phyloP scores from a whole-genome alignment of 495 filamentous ascomycete species.

The Hypomontagnella submonticulosa region DNA sequence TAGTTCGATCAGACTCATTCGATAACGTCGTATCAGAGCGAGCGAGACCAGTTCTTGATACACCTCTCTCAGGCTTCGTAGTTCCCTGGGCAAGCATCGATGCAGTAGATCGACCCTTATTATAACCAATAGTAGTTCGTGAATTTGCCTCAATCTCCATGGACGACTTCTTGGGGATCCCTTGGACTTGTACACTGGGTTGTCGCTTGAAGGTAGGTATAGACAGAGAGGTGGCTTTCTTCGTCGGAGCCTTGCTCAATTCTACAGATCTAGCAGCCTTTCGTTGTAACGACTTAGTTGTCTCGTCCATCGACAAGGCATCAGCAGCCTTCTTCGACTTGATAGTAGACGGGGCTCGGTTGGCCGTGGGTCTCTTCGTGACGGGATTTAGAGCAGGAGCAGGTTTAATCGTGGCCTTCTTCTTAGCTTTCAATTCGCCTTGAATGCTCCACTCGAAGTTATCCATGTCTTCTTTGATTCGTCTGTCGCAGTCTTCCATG shows the following conservation, averaged over 20 bases:
- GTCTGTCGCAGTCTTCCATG: conserved; percentile 67
- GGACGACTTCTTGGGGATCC: conserved; percentile 55
- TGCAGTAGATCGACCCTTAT: conserved; percentile 75
- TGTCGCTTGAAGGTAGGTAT: conserved; percentile 54
- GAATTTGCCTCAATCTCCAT: conserved; percentile 70
- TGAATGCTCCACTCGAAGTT: conserved; percentile 64
- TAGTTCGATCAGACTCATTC: conserved; percentile 58
- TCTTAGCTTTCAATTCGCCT: conserved; percentile 49
- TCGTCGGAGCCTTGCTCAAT: conserved; percentile 41
- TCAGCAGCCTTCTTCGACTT: conserved; percentile 54
- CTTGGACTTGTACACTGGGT: conserved; percentile 44
- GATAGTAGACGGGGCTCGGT: conserved; percentile 35
- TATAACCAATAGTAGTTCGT: conserved; percentile 81
- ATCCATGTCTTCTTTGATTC: conserved; percentile 67
- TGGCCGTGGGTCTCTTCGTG: conserved; percentile 42
- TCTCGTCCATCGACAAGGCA: conserved; percentile 53
- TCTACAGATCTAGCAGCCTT: conserved; percentile 42
- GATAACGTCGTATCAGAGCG: conserved; percentile 55
- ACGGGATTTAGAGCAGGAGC: conserved; percentile 16
- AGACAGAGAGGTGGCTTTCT: conserved; percentile 51
- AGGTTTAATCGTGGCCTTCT: conserved; percentile 41
- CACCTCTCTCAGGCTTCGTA: conserved; percentile 12
- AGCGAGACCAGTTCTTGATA: conserved; percentile 29
- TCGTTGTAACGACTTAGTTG: conserved; percentile 47
- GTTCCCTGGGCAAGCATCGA: conserved; percentile 49